These are phyloP conservation scores for Corniculantispora saksenae DNA, from an alignment of 2,329 filamentous ascomycete species.

Conservation along the genomic window DNA sequence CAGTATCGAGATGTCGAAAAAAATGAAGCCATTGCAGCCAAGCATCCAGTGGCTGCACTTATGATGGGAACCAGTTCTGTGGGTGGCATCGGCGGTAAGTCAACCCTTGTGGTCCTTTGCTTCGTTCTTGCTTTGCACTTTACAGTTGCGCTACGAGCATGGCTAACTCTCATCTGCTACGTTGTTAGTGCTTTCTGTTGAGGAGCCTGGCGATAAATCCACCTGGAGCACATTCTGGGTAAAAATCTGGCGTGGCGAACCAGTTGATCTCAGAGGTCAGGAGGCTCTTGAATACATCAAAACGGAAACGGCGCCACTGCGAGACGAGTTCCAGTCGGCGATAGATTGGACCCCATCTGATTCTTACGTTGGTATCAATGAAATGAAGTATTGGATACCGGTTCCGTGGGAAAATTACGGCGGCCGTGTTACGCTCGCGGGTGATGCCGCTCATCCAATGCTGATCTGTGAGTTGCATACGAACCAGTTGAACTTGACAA, in stretches of 20 bases:
- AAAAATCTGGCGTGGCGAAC: conserved; percentile 35
- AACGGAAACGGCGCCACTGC: conserved; percentile 27
- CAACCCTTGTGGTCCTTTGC: neutral
- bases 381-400: conserved; percentile 41
- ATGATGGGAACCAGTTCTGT: conserved; percentile 32
- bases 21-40: conserved; percentile 28
- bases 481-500: neutral
- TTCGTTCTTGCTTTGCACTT: neutral
- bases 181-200: conserved; percentile 27
- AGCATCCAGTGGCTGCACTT: conserved; percentile 34
- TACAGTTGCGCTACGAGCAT: too few relatives aligned
- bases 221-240: conserved; percentile 38
- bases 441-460: conserved; percentile 48
- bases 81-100: conserved; percentile 33
- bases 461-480: conserved; percentile 34
- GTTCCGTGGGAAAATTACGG: conserved; percentile 32
- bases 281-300: conserved; percentile 37
- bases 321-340: conserved; percentile 34
- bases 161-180: neutral
- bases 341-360: conserved; percentile 38
- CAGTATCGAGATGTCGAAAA: conserved; percentile 29
- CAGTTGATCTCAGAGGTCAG: conserved; percentile 32
- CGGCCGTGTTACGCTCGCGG: conserved; percentile 39
- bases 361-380: conserved; percentile 33
- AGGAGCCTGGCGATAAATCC: conserved; percentile 27